These are phyloP conservation scores for Termitomyces sp. DNA, from an alignment of 1,284 basidiomycete genomes.

Conservation along the genomic window DNA sequence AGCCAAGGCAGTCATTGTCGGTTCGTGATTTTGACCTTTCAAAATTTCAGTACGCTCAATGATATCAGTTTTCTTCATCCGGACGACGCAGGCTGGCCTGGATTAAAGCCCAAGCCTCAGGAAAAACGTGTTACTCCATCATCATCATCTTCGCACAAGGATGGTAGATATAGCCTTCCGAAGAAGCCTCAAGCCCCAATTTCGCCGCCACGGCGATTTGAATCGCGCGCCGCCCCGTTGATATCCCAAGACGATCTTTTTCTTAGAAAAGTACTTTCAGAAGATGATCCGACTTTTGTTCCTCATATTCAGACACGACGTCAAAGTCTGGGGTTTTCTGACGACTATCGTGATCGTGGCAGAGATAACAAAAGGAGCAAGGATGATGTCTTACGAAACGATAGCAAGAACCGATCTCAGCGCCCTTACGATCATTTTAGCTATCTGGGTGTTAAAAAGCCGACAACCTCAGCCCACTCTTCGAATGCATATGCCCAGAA, in stretches of 20 bases:
- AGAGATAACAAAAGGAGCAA: slow-evolving; percentile 9
- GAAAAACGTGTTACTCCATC: slow-evolving; percentile 7
- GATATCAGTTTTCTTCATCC: slow-evolving; percentile 47
- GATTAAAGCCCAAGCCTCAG: slow-evolving; percentile 23
- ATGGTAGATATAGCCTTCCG: not conserved
- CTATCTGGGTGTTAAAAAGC: slow-evolving; percentile 11
- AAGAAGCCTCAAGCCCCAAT: not conserved
- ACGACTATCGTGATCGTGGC: slow-evolving; percentile 7
- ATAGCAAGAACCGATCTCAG: slow-evolving; percentile 7
- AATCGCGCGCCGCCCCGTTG: slow-evolving; percentile 20
- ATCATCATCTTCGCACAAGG: not conserved
- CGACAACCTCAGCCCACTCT: slow-evolving; percentile 1
- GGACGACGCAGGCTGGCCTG: slow-evolving; percentile 38
- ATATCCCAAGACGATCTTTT: slow-evolving; percentile 33
- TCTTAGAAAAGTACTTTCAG: slow-evolving; percentile 25
- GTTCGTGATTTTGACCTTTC: slow-evolving; percentile 23
- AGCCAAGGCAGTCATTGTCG: slow-evolving; percentile 43
- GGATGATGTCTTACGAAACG: slow-evolving; percentile 2
- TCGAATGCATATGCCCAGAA: not conserved
- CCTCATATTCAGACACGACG: slow-evolving; percentile 6
- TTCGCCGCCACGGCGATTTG: slow-evolving; percentile 7
- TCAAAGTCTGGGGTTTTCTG: slow-evolving; percentile 3
- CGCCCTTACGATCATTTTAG: slow-evolving; percentile 11
- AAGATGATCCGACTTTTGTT: slow-evolving; percentile 13
- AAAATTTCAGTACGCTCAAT: not conserved